phyloP scores from a whole-genome alignment of 305 asterid genomes.

The Solanum aculeatissimum region DNA sequence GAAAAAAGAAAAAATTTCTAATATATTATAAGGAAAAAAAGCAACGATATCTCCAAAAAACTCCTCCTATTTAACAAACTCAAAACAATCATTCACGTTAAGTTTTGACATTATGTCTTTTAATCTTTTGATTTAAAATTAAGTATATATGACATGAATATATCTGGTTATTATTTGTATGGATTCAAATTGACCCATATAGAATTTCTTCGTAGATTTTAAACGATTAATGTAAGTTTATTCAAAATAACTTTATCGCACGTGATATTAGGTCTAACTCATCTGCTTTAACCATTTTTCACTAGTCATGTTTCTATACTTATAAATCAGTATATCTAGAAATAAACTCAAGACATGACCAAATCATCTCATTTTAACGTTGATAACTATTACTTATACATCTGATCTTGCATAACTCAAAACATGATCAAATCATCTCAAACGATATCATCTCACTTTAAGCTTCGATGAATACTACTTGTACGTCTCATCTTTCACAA shows the following conservation, averaged over 20 bases:
- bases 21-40: neutral
- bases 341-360: neutral
- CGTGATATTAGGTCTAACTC: neutral
- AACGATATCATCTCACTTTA: neutral
- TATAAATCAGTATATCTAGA: neutral
- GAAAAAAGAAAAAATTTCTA: too few relatives aligned
- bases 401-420: neutral
- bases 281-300: neutral
- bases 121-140: too few relatives aligned
- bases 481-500: neutral
- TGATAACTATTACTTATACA: neutral
- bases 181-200: too few relatives aligned
- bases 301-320: neutral
- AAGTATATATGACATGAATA: too few relatives aligned
- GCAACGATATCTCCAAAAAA: neutral
- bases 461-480: neutral
- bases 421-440: neutral
- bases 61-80: neutral
- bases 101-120: too few relatives aligned
- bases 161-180: too few relatives aligned
- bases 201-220: neutral
- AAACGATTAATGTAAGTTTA: neutral
- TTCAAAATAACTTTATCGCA: neutral
- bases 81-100: neutral
- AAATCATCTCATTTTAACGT: neutral